Percentiles rank a stretch among this genome's conserved stretches.
phyloP scores from a whole-genome alignment of 228 moss, liverwort and hornwort species.

The Sphagnum magellanicum region DNA sequence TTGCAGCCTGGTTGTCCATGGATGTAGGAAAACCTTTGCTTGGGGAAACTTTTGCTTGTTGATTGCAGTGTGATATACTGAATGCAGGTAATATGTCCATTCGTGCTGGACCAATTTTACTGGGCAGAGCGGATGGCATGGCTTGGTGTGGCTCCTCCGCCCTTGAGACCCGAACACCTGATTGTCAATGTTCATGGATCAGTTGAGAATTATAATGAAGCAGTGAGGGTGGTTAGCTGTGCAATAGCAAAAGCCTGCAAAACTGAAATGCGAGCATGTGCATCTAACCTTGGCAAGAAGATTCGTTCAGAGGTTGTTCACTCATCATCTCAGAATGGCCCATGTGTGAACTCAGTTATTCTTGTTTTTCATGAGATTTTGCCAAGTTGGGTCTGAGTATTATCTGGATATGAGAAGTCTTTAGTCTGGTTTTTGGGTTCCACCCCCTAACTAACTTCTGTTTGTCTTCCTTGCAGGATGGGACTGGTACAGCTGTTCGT shows the following conservation, averaged over 20 bases:
- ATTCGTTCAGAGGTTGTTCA: conserved; percentile 49
- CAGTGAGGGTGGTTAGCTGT: conserved; percentile 24
- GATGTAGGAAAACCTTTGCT: not conserved
- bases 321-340: conserved; percentile 6
- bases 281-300: conserved; percentile 27
- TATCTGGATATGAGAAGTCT: not conserved
- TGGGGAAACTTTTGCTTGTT: not conserved
- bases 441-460: not conserved
- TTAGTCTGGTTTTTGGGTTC: not conserved
- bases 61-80: not conserved
- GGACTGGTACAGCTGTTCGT: not conserved
- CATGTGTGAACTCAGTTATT: not conserved
- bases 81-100: conserved; percentile 73
- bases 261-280: conserved; percentile 19
- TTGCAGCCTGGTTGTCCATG: no score
- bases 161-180: conserved; percentile 40
- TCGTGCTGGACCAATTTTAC: conserved; percentile 84
- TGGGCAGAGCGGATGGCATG: conserved; percentile 97
- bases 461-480: conserved; percentile 11
- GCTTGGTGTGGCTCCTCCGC: conserved; percentile 72
- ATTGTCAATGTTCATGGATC: conserved; percentile 27
- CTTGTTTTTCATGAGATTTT: not conserved
- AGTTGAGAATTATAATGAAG: conserved; percentile 21
- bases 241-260: conserved; percentile 31
- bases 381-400: not conserved